Percentiles rank a stretch among this genome's conserved stretches.
These are phyloP conservation scores for Penicillium sp. DNA, from an alignment of 2,329 filamentous ascomycete genomes.

Conservation along the genomic window DNA sequence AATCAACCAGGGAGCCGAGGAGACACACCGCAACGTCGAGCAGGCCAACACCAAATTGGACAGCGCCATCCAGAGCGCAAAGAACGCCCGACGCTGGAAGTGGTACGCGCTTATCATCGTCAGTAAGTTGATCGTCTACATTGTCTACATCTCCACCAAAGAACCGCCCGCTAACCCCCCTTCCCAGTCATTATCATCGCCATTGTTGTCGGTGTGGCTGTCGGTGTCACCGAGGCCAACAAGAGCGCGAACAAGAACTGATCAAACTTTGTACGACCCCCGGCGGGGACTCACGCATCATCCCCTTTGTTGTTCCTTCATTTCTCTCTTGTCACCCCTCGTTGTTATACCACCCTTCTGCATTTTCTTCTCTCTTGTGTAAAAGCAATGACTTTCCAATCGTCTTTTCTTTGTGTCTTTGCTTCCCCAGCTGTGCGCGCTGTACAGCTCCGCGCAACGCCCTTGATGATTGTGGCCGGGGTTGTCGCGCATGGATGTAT, in stretches of 20 bases:
- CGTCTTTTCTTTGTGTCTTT: conserved; percentile 18
- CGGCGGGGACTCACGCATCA: conserved; percentile 7
- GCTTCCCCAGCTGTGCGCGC: conserved; percentile 14
- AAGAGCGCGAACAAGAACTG: conserved; percentile 19
- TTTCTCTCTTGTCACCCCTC: conserved; percentile 13
- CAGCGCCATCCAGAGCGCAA: conserved; percentile 78
- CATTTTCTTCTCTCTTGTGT: conserved; percentile 26
- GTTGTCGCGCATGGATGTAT: conserved; percentile 18
- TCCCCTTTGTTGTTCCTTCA: conserved; percentile 12
- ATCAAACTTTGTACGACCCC: conserved; percentile 18
- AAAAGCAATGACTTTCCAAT: conserved; percentile 24
- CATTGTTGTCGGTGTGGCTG: conserved; percentile 55
- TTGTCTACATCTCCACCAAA: conserved; percentile 5
- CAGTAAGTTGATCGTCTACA: conserved; percentile 46
- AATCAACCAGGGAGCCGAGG: conserved; percentile 85
- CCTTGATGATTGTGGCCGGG: conserved; percentile 18
- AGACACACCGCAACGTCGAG: conserved; percentile 79
- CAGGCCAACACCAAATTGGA: conserved; percentile 83
- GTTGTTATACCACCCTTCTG: conserved; percentile 29
- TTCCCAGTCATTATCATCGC: conserved; percentile 55
- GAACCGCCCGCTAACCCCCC: conserved; percentile 10
- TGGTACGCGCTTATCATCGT: conserved; percentile 87
- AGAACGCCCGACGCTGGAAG: conserved; percentile 86
- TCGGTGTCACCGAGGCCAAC: conserved; percentile 46
- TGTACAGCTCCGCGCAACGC: conserved; percentile 20